A percentile compares a stretch with the other conserved stretches of the same genome.
These are phyloP conservation scores for Cyclotella kingstonii DNA, from an alignment of 108 stramenopile genomes.

Conservation along the genomic window DNA sequence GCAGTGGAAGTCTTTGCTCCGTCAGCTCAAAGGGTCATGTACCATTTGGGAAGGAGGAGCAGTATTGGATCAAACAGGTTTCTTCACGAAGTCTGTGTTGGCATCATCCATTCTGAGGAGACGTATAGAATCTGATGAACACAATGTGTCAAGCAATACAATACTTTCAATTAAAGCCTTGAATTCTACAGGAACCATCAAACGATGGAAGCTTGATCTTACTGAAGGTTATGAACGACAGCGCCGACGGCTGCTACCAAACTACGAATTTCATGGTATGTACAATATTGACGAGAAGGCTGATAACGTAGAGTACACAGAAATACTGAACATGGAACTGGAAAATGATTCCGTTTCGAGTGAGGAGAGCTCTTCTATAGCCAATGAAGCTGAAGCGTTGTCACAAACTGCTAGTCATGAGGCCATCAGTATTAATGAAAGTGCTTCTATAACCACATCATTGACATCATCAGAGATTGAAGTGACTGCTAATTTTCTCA, in stretches of 20 bases:
- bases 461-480: constrained; percentile 52
- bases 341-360: constrained; percentile 26
- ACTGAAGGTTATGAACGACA: constrained; percentile 86
- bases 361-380: constrained; percentile 20
- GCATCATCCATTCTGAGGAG: constrained; percentile 16
- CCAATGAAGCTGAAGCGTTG: constrained; percentile 11
- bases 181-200: constrained; percentile 26
- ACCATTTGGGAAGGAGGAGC: constrained; percentile 87
- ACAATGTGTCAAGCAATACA: neutral
- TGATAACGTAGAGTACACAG: constrained; percentile 42
- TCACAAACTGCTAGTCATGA: neutral
- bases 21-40: constrained; percentile 79
- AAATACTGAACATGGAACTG: neutral
- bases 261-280: constrained; percentile 89
- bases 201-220: constrained; percentile 85
- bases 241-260: constrained; percentile 78
- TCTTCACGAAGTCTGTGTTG: constrained; percentile 42
- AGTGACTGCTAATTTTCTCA: constrained; percentile 77
- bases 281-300: constrained; percentile 79
- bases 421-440: neutral
- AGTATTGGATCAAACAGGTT: constrained; percentile 31
- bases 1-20: constrained; percentile 78
- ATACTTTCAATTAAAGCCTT: neutral
- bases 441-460: constrained; percentile 9
- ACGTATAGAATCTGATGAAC: constrained; percentile 9